A percentile compares a stretch with the other conserved stretches of the same genome.
phyloP scores from a whole-genome alignment of 345 rosid genomes.

The Odontarrhena argentea region DNA sequence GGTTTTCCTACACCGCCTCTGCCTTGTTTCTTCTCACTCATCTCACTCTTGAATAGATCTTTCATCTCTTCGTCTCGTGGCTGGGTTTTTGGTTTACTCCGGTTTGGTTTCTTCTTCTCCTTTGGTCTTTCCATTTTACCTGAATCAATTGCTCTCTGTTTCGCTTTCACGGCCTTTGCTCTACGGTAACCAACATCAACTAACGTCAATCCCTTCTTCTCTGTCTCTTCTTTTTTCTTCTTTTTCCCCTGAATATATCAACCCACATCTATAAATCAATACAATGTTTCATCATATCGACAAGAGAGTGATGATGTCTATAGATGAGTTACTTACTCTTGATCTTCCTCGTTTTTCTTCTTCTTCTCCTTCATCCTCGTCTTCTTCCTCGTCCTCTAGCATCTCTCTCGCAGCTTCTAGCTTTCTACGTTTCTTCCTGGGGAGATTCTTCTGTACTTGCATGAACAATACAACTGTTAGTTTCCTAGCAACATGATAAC shows the following conservation, averaged over 20 bases:
- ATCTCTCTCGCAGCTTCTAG: conserved; percentile 96
- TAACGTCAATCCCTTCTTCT: conserved; percentile 66
- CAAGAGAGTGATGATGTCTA: not conserved
- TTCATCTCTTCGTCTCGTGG: conserved; percentile 78
- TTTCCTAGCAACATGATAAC: not conserved
- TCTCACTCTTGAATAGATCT: conserved; percentile 80
- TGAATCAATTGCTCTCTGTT: conserved; percentile 65
- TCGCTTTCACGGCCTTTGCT: conserved; percentile 86
- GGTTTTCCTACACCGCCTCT: conserved; percentile 51
- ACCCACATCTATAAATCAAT: conserved; percentile 5
- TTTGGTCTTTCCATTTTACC: conserved; percentile 62
- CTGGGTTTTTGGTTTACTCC: conserved; percentile 49
- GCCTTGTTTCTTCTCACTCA: conserved; percentile 70
- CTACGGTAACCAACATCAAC: conserved; percentile 79
- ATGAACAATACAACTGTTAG: conserved; percentile 27
- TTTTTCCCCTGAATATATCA: conserved; percentile 43
- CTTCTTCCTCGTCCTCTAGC: conserved; percentile 69
- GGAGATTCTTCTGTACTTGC: conserved; percentile 76
- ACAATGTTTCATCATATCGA: not conserved
- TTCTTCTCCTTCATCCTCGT: conserved; percentile 60
- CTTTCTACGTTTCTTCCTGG: conserved; percentile 83
- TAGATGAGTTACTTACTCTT: conserved; percentile 45
- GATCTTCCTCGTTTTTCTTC: conserved; percentile 36
- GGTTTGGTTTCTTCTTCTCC: conserved; percentile 51
- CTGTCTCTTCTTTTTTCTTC: conserved; percentile 58